These are phyloP conservation scores for Scedosporium boydii DNA, from an alignment of 2,329 filamentous ascomycete species.

Conservation along the genomic window DNA sequence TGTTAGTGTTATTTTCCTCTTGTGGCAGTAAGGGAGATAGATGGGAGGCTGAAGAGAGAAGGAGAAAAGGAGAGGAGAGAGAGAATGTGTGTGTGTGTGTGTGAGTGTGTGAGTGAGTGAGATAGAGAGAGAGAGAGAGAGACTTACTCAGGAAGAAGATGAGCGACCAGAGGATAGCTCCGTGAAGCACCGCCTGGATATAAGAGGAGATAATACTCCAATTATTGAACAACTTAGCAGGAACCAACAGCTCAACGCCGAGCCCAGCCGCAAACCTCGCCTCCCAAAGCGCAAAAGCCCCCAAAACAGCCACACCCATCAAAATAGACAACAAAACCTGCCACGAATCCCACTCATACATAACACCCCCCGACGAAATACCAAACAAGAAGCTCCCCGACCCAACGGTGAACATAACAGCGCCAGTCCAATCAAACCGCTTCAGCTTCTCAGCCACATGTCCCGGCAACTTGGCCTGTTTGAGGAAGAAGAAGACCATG, in stretches of 20 bases:
- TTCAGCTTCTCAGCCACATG: conserved; percentile 11
- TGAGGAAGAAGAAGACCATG: conserved; percentile 17
- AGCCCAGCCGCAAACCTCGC: conserved; percentile 27
- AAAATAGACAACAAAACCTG: conserved; percentile 52
- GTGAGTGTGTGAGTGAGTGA: too few species aligned
- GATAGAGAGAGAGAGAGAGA: background rate
- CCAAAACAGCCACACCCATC: conserved; percentile 40
- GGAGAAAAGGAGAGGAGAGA: conserved; percentile 5
- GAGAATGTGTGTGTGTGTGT: too few species aligned
- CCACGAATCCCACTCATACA: conserved; percentile 56
- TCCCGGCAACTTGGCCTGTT: conserved; percentile 13
- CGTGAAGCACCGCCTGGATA: conserved; percentile 46
- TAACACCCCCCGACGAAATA: conserved; percentile 46
- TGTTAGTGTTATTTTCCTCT: background rate
- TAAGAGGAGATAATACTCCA: conserved; percentile 39
- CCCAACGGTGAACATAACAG: conserved; percentile 49
- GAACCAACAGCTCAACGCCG: conserved; percentile 35
- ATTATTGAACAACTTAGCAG: conserved; percentile 33
- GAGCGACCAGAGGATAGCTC: conserved; percentile 42
- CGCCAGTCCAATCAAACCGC: conserved; percentile 53
- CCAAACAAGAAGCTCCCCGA: conserved; percentile 39
- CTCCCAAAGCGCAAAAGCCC: conserved; percentile 46
- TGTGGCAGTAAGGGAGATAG: background rate
- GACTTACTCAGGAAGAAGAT: conserved; percentile 42
- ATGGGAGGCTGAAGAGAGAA: background rate